Evolutionary conservation across 176 grass and related monocot species (phyloP), one percentile per base, ranked within the genome.

Genomic region (Rhynchospora breviuscula): DNA sequence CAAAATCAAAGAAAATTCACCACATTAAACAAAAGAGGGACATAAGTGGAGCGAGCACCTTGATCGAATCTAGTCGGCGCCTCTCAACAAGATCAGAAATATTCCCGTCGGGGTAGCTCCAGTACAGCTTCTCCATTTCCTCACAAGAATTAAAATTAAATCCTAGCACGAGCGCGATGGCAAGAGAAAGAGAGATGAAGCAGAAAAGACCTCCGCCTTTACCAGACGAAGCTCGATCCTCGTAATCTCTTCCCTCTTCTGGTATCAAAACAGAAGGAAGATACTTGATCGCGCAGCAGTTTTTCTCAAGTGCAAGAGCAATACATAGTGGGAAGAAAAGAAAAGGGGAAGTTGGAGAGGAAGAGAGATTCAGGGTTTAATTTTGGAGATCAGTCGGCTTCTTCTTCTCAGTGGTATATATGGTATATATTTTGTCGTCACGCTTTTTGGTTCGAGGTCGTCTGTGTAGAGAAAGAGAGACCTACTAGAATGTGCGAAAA

Each of bases 81-180:
- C 89, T 82, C 52, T 95, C 88, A 46, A 95, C 80, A 17, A 92
- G 86, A 86, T 92, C 81, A 82, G 89, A 72, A 63, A 92, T 43
- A 88, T 73, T 84, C 54, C 89, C 96, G 71, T 99, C 89, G 22
- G 83, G 31, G 86, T 89, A 95, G 26, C 82, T 80, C 93, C 93
- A 99, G 48, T 74, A 71, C 70, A 78, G 77, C 79, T 89, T 84
- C 86, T 90, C 91, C 84, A 85, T 67, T 33, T 77, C 49, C 2
- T 15, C 13, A 11, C 19, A 0, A 17, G 12, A 54, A 31, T 21
- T 40, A 73, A 87, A 73, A n/a, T n/a, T n/a, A n/a, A n/a, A n/a
- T n/a, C n/a, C n/a, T n/a, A n/a, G n/a, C 73, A 76, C 84, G 67
- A 80, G 45, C 35, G 26, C 13, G 17, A 87, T 58, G 29, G 49